Evolutionary conservation across 73 alveolate genomes (phyloP), one percentile per base, ranked within the genome.

Genomic region (Symbiodinium pilosum): DNA sequence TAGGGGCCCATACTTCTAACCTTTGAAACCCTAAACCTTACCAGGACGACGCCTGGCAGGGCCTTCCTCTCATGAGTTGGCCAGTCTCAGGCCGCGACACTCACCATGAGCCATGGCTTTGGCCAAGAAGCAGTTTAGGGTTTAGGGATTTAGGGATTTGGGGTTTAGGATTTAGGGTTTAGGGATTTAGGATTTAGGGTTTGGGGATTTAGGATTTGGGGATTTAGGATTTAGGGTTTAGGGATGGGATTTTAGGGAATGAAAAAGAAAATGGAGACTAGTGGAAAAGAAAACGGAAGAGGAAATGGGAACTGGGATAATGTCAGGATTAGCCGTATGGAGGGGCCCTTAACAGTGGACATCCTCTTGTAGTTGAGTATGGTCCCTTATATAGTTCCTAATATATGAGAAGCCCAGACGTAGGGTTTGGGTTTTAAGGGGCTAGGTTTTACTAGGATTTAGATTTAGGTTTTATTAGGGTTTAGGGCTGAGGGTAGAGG

Each of bases 31-130:
- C n/a, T 12, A 16, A 32, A 12, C 16, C 16, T 1, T 20, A 4
- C 41, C 77, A 89, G 96, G 96, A 89, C 34, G 96, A 68, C 26
- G 71, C 38, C 44, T 89, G 96, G 96, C 96, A 89, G 44, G 96
- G 96, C 30, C 52, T 89, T 5, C 96, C 96, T 28, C 28, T 89
- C 71, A 89, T 89, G 96, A 89, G 96, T 24, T 89, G 96, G 96
- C 96, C 96, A 30, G 77, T 85, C 2, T 89, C 96, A 0, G 96
- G 96, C 6, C 75, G 96, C 2, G 96, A 89, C 87, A 89, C 96
- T 20, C 96, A 89, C 87, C 96, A 89, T 44, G 96, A 64, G 77
- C 30, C 77, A 18, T 2, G 36, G 77, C 36, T 28, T 1, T 1
- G 18, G 71, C 26, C 16, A 30, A 51, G 68, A 51, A 24, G 75